These are phyloP conservation scores for Aspergillus ochraceoroseus DNA, from an alignment of 2,329 filamentous ascomycete species.

Conservation along the genomic window DNA sequence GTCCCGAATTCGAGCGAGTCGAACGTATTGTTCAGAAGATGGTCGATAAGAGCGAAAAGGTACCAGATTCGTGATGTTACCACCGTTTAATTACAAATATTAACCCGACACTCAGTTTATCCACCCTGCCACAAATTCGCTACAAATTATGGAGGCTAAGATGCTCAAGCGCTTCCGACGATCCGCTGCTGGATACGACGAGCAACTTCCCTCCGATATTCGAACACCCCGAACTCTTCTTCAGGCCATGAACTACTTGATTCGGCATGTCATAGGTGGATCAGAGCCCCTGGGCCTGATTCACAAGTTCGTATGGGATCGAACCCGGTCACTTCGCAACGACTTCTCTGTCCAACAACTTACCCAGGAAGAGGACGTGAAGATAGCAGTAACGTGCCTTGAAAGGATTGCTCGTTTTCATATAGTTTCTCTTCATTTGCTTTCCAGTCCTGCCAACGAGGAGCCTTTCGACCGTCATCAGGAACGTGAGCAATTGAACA, in stretches of 20 bases:
- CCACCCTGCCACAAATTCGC: slow-evolving; percentile 32
- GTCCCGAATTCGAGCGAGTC: slow-evolving; percentile 59
- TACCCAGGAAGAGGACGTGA: slow-evolving; percentile 52
- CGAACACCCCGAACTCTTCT: slow-evolving; percentile 51
- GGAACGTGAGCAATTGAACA: slow-evolving; percentile 60
- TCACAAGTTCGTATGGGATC: slow-evolving; percentile 62
- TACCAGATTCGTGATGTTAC: slow-evolving; percentile 25
- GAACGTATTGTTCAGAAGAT: slow-evolving; percentile 59
- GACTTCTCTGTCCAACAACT: slow-evolving; percentile 61
- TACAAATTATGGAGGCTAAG: slow-evolving; percentile 36
- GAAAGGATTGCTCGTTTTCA: slow-evolving; percentile 62
- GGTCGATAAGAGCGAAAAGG: slow-evolving; percentile 57
- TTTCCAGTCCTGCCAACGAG: slow-evolving; percentile 49
- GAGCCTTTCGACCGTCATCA: slow-evolving; percentile 55
- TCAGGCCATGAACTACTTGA: slow-evolving; percentile 46
- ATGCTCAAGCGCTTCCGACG: slow-evolving; percentile 63
- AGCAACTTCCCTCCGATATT: slow-evolving; percentile 60
- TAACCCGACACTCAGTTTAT: slow-evolving; percentile 26
- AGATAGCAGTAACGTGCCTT: slow-evolving; percentile 55
- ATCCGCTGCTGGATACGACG: slow-evolving; percentile 59
- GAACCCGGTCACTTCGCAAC: slow-evolving; percentile 60
- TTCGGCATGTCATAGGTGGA: slow-evolving; percentile 50
- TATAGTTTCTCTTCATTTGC: slow-evolving; percentile 57
- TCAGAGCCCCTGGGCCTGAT: slow-evolving; percentile 49
- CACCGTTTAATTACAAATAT: slow-evolving; percentile 11